Evolutionary conservation across 1,284 basidiomycete genomes (phyloP).

Genomic region (Malassezia slooffiae): DNA sequence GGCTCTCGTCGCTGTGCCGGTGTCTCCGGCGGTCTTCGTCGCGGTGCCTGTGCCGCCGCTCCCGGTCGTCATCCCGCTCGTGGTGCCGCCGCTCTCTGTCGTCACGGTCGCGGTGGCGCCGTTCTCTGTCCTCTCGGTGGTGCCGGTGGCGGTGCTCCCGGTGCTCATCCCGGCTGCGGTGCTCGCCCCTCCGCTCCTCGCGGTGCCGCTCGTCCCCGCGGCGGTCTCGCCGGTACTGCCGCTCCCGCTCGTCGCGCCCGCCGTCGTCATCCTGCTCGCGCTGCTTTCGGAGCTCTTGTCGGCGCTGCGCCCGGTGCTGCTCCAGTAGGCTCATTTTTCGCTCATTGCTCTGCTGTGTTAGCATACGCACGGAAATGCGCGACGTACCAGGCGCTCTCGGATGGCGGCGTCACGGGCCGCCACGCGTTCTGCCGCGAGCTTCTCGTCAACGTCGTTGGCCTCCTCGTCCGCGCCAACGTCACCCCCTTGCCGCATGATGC

Average conservation of each 20-base stretch:
- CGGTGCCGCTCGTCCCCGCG: not conserved
- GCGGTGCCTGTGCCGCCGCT: not conserved
- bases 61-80: not conserved
- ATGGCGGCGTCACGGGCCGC: slow-evolving; percentile 9
- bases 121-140: not conserved
- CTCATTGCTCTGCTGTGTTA: not conserved
- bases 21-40: not conserved
- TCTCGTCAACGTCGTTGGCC: not conserved
- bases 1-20: not conserved
- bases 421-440: not conserved
- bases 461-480: not conserved
- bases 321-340: slow-evolving; percentile 3
- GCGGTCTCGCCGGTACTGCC: too few species aligned
- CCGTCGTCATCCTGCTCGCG: too few species aligned
- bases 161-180: not conserved
- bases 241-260: too few species aligned
- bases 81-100: too few species aligned
- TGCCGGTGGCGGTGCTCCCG: not conserved
- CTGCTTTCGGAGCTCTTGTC: slow-evolving; percentile 1
- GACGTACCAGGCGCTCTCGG: slow-evolving; percentile 4
- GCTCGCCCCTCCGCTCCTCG: not conserved
- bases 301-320: slow-evolving; percentile 5
- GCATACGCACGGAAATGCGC: not conserved
- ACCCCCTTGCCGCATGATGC: slow-evolving; percentile 19
- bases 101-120: not conserved